phyloP scores from a whole-genome alignment of 768 basidiomycete species.

The Lentinus tigrinus region DNA sequence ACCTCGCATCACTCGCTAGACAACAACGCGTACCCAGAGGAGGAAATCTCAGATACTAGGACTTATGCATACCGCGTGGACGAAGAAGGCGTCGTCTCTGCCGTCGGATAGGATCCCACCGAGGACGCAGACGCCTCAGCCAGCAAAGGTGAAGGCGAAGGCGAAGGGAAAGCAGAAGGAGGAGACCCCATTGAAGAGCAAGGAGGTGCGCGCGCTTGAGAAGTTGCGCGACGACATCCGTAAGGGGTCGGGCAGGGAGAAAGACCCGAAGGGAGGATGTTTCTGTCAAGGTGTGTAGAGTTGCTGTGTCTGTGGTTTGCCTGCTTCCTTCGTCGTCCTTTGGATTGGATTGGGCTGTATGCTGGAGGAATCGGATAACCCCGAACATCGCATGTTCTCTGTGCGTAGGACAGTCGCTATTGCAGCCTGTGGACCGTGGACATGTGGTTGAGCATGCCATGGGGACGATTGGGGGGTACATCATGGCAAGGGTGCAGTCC shows the following conservation, averaged over 20 bases:
- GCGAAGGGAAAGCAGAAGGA: conserved; percentile 37
- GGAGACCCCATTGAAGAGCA: conserved; percentile 41
- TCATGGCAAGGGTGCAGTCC: too few species aligned
- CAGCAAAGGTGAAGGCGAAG: conserved; percentile 23
- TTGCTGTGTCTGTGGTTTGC: too few species aligned
- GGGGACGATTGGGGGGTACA: too few species aligned
- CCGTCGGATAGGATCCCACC: conserved; percentile 55
- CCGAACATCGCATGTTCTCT: too few species aligned
- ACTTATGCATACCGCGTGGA: conserved; percentile 37
- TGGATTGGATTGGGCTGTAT: too few species aligned
- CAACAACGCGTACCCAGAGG: not conserved
- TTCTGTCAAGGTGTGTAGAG: conserved; percentile 58
- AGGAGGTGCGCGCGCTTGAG: conserved; percentile 48
- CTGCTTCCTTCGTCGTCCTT: too few species aligned
- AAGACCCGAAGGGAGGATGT: conserved; percentile 64
- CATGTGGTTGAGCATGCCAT: too few species aligned
- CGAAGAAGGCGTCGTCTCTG: conserved; percentile 43
- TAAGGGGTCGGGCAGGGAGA: conserved; percentile 33
- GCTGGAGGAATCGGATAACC: too few species aligned
- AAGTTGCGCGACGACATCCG: conserved; percentile 41
- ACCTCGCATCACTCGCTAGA: not conserved
- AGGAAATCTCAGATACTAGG: conserved; percentile 33
- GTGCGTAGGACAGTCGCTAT: too few species aligned
- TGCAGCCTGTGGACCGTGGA: too few species aligned
- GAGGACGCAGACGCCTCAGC: conserved; percentile 21